These are phyloP conservation scores for Hypoxylon cercidicola DNA, from an alignment of 495 filamentous ascomycete species.

Conservation along the genomic window DNA sequence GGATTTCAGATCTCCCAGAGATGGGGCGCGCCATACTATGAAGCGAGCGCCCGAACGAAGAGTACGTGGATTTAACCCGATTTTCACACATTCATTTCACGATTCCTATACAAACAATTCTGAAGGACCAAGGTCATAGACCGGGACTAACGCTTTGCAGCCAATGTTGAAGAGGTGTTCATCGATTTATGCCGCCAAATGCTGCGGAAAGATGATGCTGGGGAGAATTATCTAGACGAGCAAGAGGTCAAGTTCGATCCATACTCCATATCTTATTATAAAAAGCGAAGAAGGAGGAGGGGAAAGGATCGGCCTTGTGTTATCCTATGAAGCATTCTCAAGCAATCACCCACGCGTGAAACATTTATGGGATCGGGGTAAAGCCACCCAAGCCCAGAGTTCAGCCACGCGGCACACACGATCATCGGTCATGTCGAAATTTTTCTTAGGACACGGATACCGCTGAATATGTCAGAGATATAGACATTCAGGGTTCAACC, in stretches of 20 bases:
- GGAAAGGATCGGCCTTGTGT: conserved; percentile 45
- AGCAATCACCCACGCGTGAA: background rate
- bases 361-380: background rate
- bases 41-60: conserved; percentile 83
- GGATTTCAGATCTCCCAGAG: conserved; percentile 88
- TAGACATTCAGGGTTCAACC: background rate
- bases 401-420: background rate
- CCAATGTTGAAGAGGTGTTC: conserved; percentile 97
- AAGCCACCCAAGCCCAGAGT: background rate
- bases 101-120: conserved; percentile 12
- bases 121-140: background rate
- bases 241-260: conserved; percentile 48
- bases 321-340: conserved; percentile 39
- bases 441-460: conserved; percentile 1
- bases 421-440: background rate
- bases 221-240: conserved; percentile 54
- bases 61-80: conserved; percentile 52
- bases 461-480: background rate
- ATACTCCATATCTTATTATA: conserved; percentile 47
- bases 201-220: conserved; percentile 73
- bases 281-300: conserved; percentile 40
- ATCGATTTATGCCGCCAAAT: conserved; percentile 93
- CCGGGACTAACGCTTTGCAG: conserved; percentile 47
- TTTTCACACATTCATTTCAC: conserved; percentile 7
- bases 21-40: conserved; percentile 96